Evolutionary conservation across 306 rosid species (phyloP).

Genomic region (Lagenaria siceraria): DNA sequence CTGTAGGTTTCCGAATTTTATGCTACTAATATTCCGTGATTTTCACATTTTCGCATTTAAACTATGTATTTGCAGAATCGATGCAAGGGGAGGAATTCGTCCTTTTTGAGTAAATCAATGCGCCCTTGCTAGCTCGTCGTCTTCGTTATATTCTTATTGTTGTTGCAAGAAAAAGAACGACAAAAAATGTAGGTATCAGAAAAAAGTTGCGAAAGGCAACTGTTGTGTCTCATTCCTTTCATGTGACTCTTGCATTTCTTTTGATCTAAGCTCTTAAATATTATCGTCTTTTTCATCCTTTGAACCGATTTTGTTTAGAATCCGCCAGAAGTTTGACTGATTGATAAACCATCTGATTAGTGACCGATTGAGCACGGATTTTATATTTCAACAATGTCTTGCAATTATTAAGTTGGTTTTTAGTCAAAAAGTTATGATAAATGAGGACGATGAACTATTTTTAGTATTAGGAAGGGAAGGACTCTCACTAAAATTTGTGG

Average conservation of each 20-base stretch:
- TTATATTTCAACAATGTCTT: slow-evolving; percentile 11
- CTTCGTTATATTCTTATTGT: slow-evolving; percentile 21
- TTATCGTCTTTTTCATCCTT: slow-evolving; percentile 20
- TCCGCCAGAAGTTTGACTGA: slow-evolving; percentile 28
- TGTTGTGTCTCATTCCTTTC: slow-evolving; percentile 53
- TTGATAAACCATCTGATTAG: slow-evolving; percentile 28
- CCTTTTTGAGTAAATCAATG: slow-evolving; percentile 16
- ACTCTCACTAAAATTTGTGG: slow-evolving; percentile 16
- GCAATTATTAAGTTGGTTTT: slow-evolving; percentile 12
- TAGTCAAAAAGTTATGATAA: slow-evolving; percentile 15
- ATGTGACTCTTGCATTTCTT: slow-evolving; percentile 43
- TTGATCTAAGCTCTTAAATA: slow-evolving; percentile 13
- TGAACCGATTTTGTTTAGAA: slow-evolving; percentile 37
- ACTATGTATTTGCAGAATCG: slow-evolving; percentile 22
- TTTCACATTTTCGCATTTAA: slow-evolving; percentile 13
- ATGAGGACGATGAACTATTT: slow-evolving; percentile 2
- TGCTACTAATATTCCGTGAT: slow-evolving; percentile 19
- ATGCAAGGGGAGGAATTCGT: slow-evolving; percentile 27
- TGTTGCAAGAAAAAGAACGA: slow-evolving; percentile 16
- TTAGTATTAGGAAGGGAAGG: slow-evolving; percentile 7
- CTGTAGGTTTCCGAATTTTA: slow-evolving; percentile 13
- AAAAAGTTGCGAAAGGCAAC: slow-evolving; percentile 3
- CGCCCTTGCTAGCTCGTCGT: slow-evolving; percentile 16
- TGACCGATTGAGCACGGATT: slow-evolving; percentile 37
- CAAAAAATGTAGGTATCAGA: slow-evolving; percentile 18